Base-by-base conservation (phyloP, 1,284 basidiomycete genomes). In the Xerocomus amazonicus region DNA sequence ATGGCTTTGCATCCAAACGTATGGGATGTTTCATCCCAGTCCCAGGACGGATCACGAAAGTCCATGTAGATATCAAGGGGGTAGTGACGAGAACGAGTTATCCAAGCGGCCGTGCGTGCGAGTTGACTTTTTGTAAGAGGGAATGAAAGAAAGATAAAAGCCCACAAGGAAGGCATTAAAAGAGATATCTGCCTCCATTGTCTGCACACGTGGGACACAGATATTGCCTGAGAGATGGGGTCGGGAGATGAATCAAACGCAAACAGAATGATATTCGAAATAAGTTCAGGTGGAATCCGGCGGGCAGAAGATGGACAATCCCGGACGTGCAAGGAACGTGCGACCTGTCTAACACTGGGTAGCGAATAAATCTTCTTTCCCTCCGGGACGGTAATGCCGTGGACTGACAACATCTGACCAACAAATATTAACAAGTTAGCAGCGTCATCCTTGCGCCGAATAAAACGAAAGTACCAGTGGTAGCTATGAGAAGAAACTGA, bases 1-100 rank as follows among this genome's bases (percentile, higher is more conserved):
- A 80, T 75, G 26, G 73, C 67, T 34, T 69, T 57, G 59, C 63
- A 62, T 13, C 63, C 59, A 50, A 79, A 76, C 4, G 46, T 47
- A 50, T 80, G 78, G 0, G 59, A 55, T 1, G 35, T 19, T 47
- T 68, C 66, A 13, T 62, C 55, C 73, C 75, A 78, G 53, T 77
- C 67, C 79, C 79, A 81, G 10, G 60, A 56, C 0, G 73, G 73
- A 61, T 80, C 79, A 12, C 79, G 75, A 52, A 80, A 68, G 56
- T 82, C 80, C 54, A 81, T 69, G 36, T 72, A 61, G 31, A 82
- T 67, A 48, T 75, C 67, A 34, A 82, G 66, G 1, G 77, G 72
- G 45, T 65, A 62, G 12, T 56, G 51, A 26, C 65, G 65, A 12
- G 80, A 81, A 16, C 77, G 70, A 14, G 55, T 48, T 6, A 80